A percentile compares a stretch with the other conserved stretches of the same genome.
These are phyloP conservation scores for Coelastrella sp. DNA, from an alignment of 139 green algal genomes.

Conservation along the genomic window DNA sequence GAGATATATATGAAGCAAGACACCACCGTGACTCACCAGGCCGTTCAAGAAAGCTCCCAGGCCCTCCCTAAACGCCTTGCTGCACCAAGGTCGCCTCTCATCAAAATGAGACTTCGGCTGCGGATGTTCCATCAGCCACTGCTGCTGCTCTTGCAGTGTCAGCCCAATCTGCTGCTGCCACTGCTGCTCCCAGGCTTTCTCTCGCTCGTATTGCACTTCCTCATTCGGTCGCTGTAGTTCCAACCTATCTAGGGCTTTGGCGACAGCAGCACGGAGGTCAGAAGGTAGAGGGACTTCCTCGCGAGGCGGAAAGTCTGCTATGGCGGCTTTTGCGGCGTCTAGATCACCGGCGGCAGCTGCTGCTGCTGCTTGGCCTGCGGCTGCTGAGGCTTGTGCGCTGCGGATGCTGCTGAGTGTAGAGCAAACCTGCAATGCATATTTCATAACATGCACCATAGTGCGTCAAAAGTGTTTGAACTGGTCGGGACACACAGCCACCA, in stretches of 20 bases:
- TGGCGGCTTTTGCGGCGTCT: not conserved
- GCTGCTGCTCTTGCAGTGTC: not conserved
- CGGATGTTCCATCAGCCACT: constrained; percentile 1
- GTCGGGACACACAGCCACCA: no score
- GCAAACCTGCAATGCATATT: not conserved
- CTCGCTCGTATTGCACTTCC: not conserved
- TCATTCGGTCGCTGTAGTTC: constrained; percentile 47
- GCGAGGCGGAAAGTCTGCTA: not conserved
- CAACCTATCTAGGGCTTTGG: constrained; percentile 34
- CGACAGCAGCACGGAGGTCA: constrained; percentile 59
- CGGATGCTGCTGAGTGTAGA: constrained; percentile 17
- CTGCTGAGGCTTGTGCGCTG: constrained; percentile 26
- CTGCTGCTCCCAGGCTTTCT: not conserved
- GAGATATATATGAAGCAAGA: no score
- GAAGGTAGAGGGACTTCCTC: constrained; percentile 69
- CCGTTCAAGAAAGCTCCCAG: constrained; percentile 64
- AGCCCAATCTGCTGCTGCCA: constrained; percentile 7
- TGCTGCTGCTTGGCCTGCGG: not conserved
- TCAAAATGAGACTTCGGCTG: not conserved
- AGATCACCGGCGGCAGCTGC: constrained; percentile 9
- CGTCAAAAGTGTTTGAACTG: not conserved
- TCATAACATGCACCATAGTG: not conserved
- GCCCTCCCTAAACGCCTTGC: constrained; percentile 58
- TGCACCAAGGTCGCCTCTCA: constrained; percentile 57
- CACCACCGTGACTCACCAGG: constrained; percentile 52